Evolutionary conservation across 306 rosid genomes (phyloP).

Genomic region (Prunus mume): DNA sequence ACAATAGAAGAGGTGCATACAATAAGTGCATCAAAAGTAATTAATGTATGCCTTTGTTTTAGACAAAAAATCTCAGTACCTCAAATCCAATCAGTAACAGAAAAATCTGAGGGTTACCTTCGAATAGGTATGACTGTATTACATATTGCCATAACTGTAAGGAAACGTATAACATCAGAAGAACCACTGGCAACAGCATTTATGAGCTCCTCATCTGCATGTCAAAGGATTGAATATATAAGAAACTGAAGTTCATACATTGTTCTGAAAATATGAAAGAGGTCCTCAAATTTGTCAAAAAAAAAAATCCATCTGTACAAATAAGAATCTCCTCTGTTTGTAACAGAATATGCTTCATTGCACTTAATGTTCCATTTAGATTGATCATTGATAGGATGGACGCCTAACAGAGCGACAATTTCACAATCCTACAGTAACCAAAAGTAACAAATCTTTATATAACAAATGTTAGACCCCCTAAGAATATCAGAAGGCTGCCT

Average conservation of each 20-base stretch:
- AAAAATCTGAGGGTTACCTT: conserved; percentile 53
- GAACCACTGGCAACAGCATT: conserved; percentile 68
- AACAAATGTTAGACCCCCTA: background rate
- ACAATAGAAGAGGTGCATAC: conserved; percentile 16
- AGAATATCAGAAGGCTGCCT: background rate
- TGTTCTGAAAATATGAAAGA: conserved; percentile 21
- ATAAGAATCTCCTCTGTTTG: background rate
- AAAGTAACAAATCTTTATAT: background rate
- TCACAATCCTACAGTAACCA: background rate
- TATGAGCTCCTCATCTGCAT: conserved; percentile 73
- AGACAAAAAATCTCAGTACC: conserved; percentile 11
- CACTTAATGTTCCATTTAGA: background rate
- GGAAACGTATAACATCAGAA: conserved; percentile 69
- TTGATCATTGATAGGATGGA: background rate
- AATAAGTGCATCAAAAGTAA: conserved; percentile 1
- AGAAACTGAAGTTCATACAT: conserved; percentile 14
- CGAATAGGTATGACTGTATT: conserved; percentile 80
- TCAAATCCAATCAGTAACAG: conserved; percentile 5
- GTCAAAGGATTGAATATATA: conserved; percentile 33
- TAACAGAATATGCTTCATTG: background rate
- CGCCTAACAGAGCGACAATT: background rate
- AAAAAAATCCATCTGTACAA: conserved; percentile 3
- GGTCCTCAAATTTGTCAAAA: background rate
- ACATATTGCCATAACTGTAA: conserved; percentile 92
- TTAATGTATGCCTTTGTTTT: background rate